These are phyloP conservation scores for Fusarium austroafricanum DNA, from an alignment of 2,329 filamentous ascomycete species.

Conservation along the genomic window DNA sequence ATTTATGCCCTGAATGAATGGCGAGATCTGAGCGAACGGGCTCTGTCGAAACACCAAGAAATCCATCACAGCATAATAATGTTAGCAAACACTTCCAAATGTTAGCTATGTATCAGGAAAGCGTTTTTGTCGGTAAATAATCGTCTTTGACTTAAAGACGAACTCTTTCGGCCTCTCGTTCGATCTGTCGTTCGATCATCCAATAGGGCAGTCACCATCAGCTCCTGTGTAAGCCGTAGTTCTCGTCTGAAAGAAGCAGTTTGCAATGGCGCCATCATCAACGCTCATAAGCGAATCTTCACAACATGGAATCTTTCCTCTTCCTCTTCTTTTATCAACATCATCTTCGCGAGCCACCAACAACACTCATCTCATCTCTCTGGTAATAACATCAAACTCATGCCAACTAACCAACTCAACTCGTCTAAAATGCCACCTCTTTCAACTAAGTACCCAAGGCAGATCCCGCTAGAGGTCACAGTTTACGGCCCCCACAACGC, in stretches of 20 bases:
- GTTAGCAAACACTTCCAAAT: not conserved
- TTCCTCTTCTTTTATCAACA: not conserved
- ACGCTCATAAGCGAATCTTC: not conserved
- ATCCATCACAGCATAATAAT: not conserved
- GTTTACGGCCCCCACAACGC: slow-evolving; percentile 62
- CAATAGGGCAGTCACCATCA: slow-evolving; percentile 16
- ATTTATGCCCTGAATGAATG: not conserved
- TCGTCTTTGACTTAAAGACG: not conserved
- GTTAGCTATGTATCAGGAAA: not conserved
- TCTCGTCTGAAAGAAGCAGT: slow-evolving; percentile 1
- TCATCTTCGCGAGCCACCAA: not conserved
- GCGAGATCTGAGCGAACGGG: not conserved
- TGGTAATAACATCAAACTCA: not conserved
- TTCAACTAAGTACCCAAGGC: not conserved
- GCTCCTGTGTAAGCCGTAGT: slow-evolving; percentile 1
- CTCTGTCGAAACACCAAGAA: slow-evolving; percentile 9
- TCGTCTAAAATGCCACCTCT: slow-evolving; percentile 14
- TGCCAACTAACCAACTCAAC: not conserved
- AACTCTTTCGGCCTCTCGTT: not conserved
- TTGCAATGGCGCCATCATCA: slow-evolving; percentile 9
- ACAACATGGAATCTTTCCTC: not conserved
- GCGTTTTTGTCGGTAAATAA: not conserved
- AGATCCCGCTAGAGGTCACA: slow-evolving; percentile 62
- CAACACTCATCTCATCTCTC: not conserved
- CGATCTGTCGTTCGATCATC: not conserved